Conservation (phyloP, 2,329 filamentous ascomycete genomes). For the Elsinoe perseae region DNA sequence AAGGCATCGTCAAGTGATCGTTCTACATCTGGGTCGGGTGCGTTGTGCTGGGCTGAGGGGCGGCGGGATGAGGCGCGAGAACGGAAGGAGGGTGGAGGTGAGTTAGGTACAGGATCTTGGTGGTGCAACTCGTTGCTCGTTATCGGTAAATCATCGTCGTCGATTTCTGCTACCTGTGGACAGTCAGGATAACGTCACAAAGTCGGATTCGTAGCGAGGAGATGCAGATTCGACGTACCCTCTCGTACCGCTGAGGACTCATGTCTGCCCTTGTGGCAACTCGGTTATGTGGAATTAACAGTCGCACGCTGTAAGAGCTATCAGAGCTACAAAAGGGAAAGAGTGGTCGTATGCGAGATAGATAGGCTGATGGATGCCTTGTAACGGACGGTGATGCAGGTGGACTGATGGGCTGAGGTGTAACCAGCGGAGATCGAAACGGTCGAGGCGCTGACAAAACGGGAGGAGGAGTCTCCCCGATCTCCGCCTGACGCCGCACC, state of each 20-base stretch:
- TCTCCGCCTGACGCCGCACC: conserved; percentile 7
- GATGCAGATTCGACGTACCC: conserved; percentile 32
- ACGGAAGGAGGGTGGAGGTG: conserved; percentile 70
- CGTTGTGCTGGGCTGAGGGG: conserved; percentile 46
- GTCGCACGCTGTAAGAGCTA: neutral
- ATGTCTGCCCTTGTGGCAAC: conserved; percentile 28
- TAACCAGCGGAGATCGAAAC: conserved; percentile 6
- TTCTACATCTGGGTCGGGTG: conserved; percentile 53
- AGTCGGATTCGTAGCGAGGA: conserved; percentile 18
- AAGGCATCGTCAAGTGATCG: conserved; percentile 88
- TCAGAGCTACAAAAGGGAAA: too few relatives aligned
- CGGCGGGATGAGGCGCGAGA: conserved; percentile 67
- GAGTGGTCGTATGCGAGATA: neutral
- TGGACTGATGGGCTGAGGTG: conserved; percentile 7
- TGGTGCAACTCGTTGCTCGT: conserved; percentile 23
- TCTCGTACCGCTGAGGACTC: conserved; percentile 43
- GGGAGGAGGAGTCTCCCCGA: neutral
- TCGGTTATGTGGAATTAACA: too few relatives aligned
- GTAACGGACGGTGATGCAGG: neutral
- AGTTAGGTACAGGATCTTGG: conserved; percentile 35
- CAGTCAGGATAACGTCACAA: conserved; percentile 1
- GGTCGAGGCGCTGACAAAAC: conserved; percentile 4
- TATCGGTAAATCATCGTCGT: conserved; percentile 35
- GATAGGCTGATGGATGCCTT: conserved; percentile 6
- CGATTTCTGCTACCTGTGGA: conserved; percentile 36